Evolutionary conservation across 2,329 filamentous ascomycete genomes (phyloP), one percentile per base, ranked within the genome.

Genomic region (Fusarium sp.): DNA sequence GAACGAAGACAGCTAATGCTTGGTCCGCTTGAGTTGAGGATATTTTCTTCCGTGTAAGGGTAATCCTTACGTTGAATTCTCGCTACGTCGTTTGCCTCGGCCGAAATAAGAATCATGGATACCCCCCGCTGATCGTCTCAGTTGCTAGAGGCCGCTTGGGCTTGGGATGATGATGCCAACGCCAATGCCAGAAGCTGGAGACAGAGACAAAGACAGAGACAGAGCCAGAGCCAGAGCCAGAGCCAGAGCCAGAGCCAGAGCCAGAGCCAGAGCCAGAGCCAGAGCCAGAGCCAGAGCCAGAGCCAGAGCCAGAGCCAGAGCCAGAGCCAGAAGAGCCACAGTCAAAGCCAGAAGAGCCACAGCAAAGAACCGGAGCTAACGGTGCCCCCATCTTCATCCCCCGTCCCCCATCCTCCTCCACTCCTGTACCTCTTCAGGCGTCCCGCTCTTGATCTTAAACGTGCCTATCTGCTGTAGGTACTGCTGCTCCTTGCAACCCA

Each of bases 81-180:
- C 34, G 39, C 45, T 53, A 32, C 51, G 47, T 48, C 32, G 28
- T 58, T 62, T 60, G 60, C 70, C 70, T 72, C 70, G 69, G 68
- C 68, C 70, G 70, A 72, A 69, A 60, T 60, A 19, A 53, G 24
- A 45, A 49, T 34, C 54, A 60, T 59, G 56, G 56, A 43, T 51
- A 36, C 68, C 62, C 69, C 67, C 69, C 70, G 68, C 68, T 68
- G 70, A 72, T 72, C 70, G 65, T 72, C 68, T 63, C 60, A 58
- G 53, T 67, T 36, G 50, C 19, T 68, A 43, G 44, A 43, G 17
- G 32, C 51, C 58, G 56, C 51, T 48, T 50, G 34, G 44, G 40
- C 32, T 61, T 52, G 67, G 69, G 64, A 66, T 52, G 58, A 67
- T 72, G 69, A 71, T 72, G 67, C 57, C 61, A 53, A 44, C 26